Evolutionary conservation across 1,284 basidiomycete genomes (phyloP).

Genomic region (Leccinum angustisporum): DNA sequence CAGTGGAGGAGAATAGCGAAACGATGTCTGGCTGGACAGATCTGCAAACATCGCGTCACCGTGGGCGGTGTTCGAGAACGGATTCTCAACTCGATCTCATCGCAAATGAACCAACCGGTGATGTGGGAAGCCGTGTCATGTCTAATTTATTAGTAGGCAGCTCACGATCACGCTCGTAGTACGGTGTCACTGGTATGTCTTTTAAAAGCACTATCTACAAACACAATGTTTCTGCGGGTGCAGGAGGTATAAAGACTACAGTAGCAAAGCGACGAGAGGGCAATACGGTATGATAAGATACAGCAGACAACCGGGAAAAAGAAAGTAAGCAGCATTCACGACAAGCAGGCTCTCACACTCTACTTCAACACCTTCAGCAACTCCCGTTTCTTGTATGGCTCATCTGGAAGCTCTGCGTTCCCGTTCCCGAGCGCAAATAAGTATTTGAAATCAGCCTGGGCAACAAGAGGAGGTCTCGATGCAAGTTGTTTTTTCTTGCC

Average conservation of each 20-base stretch:
- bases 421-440: constrained; percentile 61
- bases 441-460: constrained; percentile 87
- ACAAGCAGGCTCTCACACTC: constrained; percentile 25
- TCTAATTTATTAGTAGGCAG: constrained; percentile 8
- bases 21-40: constrained; percentile 64
- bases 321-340: constrained; percentile 9
- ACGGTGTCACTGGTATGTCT: neutral
- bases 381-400: constrained; percentile 51
- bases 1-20: constrained; percentile 79
- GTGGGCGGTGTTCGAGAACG: constrained; percentile 3
- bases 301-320: constrained; percentile 11
- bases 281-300: constrained; percentile 20
- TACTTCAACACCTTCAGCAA: constrained; percentile 55
- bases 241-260: constrained; percentile 16
- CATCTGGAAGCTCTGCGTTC: constrained; percentile 47
- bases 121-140: neutral
- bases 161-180: neutral
- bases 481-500: constrained; percentile 55
- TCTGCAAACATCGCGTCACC: constrained; percentile 46
- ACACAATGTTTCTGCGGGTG: constrained; percentile 8
- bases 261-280: neutral
- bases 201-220: neutral
- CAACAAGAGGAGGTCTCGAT: constrained; percentile 67
- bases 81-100: constrained; percentile 22
- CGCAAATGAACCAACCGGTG: constrained; percentile 19